Evolutionary conservation across 495 filamentous ascomycete genomes (phyloP), one percentile per base, ranked within the genome.

Genomic region (Oleoguttula mirabilis): DNA sequence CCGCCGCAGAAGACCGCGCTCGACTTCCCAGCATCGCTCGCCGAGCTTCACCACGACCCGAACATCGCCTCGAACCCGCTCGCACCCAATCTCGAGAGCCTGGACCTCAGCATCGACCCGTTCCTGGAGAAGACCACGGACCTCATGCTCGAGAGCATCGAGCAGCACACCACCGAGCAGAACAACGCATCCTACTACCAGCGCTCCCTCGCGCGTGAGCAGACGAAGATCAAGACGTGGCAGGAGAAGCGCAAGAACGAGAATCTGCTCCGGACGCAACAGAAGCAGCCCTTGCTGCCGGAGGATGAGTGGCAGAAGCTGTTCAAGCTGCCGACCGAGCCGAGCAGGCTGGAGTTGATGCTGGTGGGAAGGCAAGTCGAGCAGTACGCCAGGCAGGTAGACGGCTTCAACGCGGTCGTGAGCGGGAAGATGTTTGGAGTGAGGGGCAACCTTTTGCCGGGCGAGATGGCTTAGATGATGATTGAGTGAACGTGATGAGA

Each of bases 111-210:
- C 52, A 88, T 96, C 60, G 90, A 98, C 58, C 90, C 90, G 20
- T 96, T 90, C 72, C 76, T 98, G n/a, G 88, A 94, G 72, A 93
- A 94, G 73, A 93, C 88, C 43, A 90, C 84, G 64, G 88, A 98
- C 57, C 76, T 93, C 48, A 75, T 98, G 19, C 77, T 98, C 43
- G 90, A 98, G 45, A 84, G 78, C 66, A 96, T 98, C 57, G 90
- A 98, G 69, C 76, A 80, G 19, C 90, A 98, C 70, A 87, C 96
- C 65, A 93, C 88, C 36, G 90, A 98, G 66, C 80, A 88, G 59
- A 98, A 96, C 74, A 98, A 98, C 71, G 83, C 85, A 68, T 86
- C 94, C 66, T 98, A 94, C 71, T 93, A 96, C 70, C 85, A 94
- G 66, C 77, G 90, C 41, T 86, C 92, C 55, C 71, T 95, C n/a